These are phyloP conservation scores for Remersonia thermophila DNA, from an alignment of 2,329 filamentous ascomycete genomes.

Conservation along the genomic window DNA sequence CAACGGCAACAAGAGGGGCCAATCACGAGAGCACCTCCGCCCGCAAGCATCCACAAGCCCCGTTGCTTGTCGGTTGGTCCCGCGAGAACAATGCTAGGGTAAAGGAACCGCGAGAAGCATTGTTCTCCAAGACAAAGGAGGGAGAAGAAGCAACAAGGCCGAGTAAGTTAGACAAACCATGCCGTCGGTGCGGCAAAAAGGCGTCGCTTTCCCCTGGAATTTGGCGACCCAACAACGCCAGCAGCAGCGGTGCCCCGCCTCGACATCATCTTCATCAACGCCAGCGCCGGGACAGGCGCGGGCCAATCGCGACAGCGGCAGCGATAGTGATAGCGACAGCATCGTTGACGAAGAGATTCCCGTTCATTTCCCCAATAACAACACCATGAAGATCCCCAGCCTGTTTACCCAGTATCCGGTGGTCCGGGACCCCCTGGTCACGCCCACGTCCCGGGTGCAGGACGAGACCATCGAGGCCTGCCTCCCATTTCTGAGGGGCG, in stretches of 20 bases:
- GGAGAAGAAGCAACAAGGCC: no score
- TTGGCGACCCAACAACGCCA: conserved; percentile 7
- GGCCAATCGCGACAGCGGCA: neutral
- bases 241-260: conserved; percentile 3
- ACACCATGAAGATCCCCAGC: conserved; percentile 31
- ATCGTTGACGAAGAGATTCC: conserved; percentile 18
- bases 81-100: no score
- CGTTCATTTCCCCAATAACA: conserved; percentile 6
- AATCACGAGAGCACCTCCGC: no score
- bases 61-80: no score
- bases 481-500: conserved; percentile 52
- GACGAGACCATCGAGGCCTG: conserved; percentile 56
- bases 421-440: conserved; percentile 54
- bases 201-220: conserved; percentile 11
- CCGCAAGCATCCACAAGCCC: no score
- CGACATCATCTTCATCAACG: no score
- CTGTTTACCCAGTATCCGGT: conserved; percentile 47
- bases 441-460: conserved; percentile 56
- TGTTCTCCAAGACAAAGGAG: no score
- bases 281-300: no score
- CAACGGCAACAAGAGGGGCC: no score
- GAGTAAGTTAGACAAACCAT: no score
- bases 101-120: no score
- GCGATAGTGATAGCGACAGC: neutral
- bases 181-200: conserved; percentile 8